phyloP scores from a whole-genome alignment of 2,329 filamentous ascomycete genomes.

The Thielaviopsis cerberus region DNA sequence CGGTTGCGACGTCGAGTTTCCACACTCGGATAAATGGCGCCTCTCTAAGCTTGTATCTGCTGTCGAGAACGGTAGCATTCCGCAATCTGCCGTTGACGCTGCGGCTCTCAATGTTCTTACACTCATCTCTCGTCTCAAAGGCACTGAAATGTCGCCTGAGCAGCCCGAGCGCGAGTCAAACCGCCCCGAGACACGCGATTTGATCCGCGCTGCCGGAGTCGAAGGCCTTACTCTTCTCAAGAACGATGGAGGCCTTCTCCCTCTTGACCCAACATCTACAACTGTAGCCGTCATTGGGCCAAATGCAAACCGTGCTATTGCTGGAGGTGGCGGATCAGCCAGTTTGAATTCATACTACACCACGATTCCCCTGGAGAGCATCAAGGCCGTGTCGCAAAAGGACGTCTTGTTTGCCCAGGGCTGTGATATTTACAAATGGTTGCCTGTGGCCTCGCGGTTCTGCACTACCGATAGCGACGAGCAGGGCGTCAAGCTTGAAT shows the following conservation, averaged over 20 bases:
- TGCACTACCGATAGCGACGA: constrained; percentile 38
- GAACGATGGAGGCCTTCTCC: constrained; percentile 40
- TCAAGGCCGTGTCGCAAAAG: constrained; percentile 32
- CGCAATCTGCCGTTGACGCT: constrained; percentile 31
- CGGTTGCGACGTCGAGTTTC: constrained; percentile 40
- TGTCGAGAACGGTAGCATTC: constrained; percentile 29
- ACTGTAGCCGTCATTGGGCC: constrained; percentile 49
- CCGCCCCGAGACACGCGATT: constrained; percentile 34
- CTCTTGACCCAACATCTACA: constrained; percentile 33
- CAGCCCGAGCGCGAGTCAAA: constrained; percentile 38
- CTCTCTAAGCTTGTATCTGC: constrained; percentile 38
- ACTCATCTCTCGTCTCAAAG: constrained; percentile 41
- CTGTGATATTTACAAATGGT: constrained; percentile 46
- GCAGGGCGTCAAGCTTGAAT: constrained; percentile 44
- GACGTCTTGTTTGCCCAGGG: constrained; percentile 42
- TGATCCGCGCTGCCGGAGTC: constrained; percentile 42
- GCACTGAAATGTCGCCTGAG: constrained; percentile 38
- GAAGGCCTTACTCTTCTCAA: constrained; percentile 47
- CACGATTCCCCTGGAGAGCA: constrained; percentile 45
- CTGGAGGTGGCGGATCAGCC: constrained; percentile 49
- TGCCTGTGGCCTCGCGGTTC: constrained; percentile 41
- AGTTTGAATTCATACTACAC: constrained; percentile 52
- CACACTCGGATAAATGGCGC: constrained; percentile 35
- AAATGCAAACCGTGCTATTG: constrained; percentile 48
- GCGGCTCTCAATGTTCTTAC: constrained; percentile 42